Percentiles rank a stretch among this genome's conserved stretches.
Evolutionary conservation across 768 basidiomycete species (phyloP).

Genomic region (Suillus sp.): DNA sequence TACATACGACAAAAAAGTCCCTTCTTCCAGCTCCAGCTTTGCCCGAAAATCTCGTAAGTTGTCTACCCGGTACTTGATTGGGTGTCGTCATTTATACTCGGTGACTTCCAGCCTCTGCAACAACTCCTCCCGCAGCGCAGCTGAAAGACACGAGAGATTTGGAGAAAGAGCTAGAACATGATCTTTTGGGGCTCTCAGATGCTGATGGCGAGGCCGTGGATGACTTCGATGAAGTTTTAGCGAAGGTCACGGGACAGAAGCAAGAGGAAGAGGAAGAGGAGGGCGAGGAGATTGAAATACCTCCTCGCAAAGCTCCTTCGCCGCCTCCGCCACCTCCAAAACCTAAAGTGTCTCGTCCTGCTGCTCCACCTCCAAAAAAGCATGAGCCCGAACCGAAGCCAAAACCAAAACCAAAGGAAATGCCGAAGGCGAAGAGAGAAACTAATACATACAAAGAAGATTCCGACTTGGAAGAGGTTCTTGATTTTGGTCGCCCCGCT

Average conservation of each 20-base stretch:
- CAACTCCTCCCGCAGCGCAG: constrained; percentile 30
- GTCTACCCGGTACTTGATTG: not conserved
- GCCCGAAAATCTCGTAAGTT: constrained; percentile 29
- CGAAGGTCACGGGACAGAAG: constrained; percentile 26
- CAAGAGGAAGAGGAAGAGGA: constrained; percentile 41
- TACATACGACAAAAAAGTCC: constrained; percentile 49
- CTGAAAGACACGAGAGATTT: constrained; percentile 32
- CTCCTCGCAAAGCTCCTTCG: constrained; percentile 21
- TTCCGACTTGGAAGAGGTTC: constrained; percentile 44
- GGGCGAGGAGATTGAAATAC: constrained; percentile 27
- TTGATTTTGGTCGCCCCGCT: constrained; percentile 51
- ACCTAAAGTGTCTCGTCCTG: constrained; percentile 32
- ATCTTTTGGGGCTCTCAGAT: constrained; percentile 34
- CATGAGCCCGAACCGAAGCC: constrained; percentile 27
- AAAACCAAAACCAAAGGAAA: constrained; percentile 29
- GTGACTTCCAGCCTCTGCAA: constrained; percentile 20
- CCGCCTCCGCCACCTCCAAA: constrained; percentile 37
- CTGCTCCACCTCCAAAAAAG: constrained; percentile 29
- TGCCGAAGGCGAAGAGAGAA: constrained; percentile 27
- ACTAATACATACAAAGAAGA: constrained; percentile 23
- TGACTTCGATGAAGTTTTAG: constrained; percentile 45
- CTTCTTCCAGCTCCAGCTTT: constrained; percentile 26
- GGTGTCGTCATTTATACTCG: constrained; percentile 5
- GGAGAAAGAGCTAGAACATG: constrained; percentile 30
- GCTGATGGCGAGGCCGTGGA: constrained; percentile 45